A percentile compares a stretch with the other conserved stretches of the same genome.
Conservation (phyloP, 2,329 filamentous ascomycete genomes). For the Fusarium anguioides region DNA sequence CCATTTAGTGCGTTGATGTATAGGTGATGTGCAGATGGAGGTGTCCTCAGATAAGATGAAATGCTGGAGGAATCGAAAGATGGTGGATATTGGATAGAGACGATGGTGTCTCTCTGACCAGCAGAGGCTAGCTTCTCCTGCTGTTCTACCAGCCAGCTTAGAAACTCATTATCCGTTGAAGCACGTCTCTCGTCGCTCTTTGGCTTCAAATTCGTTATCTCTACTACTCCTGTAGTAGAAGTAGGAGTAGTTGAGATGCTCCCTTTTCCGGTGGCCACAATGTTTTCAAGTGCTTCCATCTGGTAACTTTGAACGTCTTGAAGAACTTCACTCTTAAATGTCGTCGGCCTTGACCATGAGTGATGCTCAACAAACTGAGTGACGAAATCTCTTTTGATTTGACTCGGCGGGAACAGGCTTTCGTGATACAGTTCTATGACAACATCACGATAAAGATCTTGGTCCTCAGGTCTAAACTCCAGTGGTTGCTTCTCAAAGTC, state of each 20-base stretch:
- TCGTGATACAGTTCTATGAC: not conserved
- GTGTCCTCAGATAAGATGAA: not conserved
- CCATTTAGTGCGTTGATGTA: not conserved
- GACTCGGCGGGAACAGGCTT: accelerated
- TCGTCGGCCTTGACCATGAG: not conserved
- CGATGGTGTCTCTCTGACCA: not conserved
- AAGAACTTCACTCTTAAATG: not conserved
- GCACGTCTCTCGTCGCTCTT: not conserved
- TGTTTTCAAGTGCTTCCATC: not conserved
- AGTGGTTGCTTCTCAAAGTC: not conserved
- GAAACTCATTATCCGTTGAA: not conserved
- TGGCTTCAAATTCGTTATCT: not conserved
- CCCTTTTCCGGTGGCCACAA: not conserved
- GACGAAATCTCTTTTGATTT: not conserved
- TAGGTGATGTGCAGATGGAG: not conserved
- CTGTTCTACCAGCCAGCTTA: not conserved
- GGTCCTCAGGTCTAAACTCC: not conserved
- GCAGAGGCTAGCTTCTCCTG: not conserved
- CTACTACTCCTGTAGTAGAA: not conserved
- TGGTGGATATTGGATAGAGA: not conserved
- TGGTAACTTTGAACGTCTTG: not conserved
- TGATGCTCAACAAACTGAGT: not conserved
- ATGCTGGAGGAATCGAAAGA: not conserved
- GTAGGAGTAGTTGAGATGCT: not conserved
- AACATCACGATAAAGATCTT: not conserved